Evolutionary conservation across 2,329 filamentous ascomycete genomes (phyloP).

Genomic region (Fusarium nurragi): DNA sequence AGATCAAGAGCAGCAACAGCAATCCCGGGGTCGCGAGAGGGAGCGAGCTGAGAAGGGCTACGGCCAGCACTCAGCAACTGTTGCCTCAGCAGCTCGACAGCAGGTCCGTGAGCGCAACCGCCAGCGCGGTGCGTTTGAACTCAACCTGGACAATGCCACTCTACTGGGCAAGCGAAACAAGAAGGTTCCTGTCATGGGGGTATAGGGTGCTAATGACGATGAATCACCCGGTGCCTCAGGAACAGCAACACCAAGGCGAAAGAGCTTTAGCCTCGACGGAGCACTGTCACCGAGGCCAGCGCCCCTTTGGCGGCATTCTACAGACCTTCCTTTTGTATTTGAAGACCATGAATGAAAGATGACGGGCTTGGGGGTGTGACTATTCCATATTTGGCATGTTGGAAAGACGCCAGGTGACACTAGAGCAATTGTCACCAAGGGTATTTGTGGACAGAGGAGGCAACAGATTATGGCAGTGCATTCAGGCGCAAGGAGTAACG

Average conservation of each 20-base stretch:
- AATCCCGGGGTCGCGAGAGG: constrained; percentile 48
- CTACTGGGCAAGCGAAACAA: constrained; percentile 77
- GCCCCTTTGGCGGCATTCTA: constrained; percentile 21
- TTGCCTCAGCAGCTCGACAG: constrained; percentile 84
- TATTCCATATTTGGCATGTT: constrained; percentile 16
- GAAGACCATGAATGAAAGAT: constrained; percentile 24
- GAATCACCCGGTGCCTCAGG: constrained; percentile 2
- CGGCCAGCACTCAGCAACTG: constrained; percentile 85
- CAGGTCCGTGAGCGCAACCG: constrained; percentile 75
- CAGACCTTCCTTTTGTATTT: constrained; percentile 29
- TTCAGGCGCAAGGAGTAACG: constrained; percentile 44
- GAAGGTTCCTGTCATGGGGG: constrained; percentile 60
- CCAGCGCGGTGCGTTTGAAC: constrained; percentile 86
- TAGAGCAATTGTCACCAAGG: not conserved
- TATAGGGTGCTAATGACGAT: constrained; percentile 43
- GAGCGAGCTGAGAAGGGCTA: constrained; percentile 72
- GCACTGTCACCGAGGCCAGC: constrained; percentile 17
- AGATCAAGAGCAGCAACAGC: constrained; percentile 52
- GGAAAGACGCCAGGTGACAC: constrained; percentile 12
- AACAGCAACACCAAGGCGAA: constrained; percentile 8
- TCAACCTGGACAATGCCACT: constrained; percentile 91
- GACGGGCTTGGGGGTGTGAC: not conserved
- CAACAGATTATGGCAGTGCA: constrained; percentile 27
- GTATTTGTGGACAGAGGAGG: constrained; percentile 5
- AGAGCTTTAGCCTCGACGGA: constrained; percentile 25